phyloP scores from a whole-genome alignment of 805 yeast genomes.

The Saccharomycopsis fermentans region DNA sequence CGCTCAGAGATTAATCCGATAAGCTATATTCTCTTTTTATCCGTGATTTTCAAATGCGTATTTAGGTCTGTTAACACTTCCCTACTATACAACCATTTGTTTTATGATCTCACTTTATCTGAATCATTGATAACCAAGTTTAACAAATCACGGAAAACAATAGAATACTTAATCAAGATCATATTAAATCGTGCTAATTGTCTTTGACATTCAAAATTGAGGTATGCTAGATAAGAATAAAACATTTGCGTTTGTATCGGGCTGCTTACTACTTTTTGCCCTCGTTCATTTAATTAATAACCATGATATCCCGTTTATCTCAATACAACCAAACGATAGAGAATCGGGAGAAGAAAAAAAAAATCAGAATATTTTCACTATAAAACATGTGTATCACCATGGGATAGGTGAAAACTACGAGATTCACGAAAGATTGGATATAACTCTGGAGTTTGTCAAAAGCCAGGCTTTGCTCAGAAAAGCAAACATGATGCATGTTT shows the following conservation, averaged over 20 bases:
- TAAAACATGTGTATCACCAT: constrained; percentile 55
- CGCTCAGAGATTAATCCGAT: too few relatives aligned
- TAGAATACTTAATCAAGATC: too few relatives aligned
- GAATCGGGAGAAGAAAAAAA: neutral
- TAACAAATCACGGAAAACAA: too few relatives aligned
- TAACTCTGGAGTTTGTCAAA: constrained; percentile 32
- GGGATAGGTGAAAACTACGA: constrained; percentile 38
- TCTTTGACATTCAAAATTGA: neutral
- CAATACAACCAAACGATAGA: neutral
- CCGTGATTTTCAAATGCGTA: too few relatives aligned
- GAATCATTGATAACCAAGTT: too few relatives aligned
- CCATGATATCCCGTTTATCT: neutral
- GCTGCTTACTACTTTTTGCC: neutral
- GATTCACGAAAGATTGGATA: constrained; percentile 40
- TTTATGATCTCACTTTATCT: too few relatives aligned
- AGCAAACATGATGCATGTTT: neutral
- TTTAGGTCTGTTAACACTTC: too few relatives aligned
- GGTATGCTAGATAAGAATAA: neutral
- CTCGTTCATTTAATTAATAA: neutral
- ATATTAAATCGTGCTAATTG: too few relatives aligned
- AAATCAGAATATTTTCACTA: constrained; percentile 20
- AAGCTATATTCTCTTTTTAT: too few relatives aligned
- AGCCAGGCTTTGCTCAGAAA: constrained; percentile 10
- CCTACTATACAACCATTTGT: too few relatives aligned
- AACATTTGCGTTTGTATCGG: neutral